Percentiles rank a stretch among this genome's conserved stretches.
These are phyloP conservation scores for Fusarium albidum DNA, from an alignment of 2,329 filamentous ascomycete species.

Conservation along the genomic window DNA sequence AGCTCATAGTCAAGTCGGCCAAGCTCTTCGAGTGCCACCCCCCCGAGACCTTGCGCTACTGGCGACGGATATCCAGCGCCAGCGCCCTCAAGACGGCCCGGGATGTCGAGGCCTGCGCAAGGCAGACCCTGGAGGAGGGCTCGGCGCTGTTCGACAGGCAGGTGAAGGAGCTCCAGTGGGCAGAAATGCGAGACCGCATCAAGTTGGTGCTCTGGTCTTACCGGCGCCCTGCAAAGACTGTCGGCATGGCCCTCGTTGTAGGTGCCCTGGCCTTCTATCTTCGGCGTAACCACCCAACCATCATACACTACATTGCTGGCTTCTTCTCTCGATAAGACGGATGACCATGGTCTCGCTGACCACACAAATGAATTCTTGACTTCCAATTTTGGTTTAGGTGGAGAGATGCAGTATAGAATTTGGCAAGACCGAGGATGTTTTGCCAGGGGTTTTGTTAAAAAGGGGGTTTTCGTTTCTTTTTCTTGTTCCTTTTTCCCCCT, in stretches of 20 bases:
- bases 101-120: constrained; percentile 55
- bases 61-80: constrained; percentile 74
- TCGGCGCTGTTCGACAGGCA: constrained; percentile 74
- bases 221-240: constrained; percentile 67
- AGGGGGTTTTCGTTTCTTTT: too few species aligned
- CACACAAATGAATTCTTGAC: not conserved
- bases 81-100: constrained; percentile 89
- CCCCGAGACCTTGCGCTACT: constrained; percentile 75
- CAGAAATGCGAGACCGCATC: constrained; percentile 56
- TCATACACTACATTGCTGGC: constrained; percentile 39
- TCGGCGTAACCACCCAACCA: constrained; percentile 55
- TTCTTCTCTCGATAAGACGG: constrained; percentile 39
- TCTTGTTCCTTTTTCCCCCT: too few species aligned
- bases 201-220: constrained; percentile 65
- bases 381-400: not conserved
- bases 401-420: constrained; percentile 10
- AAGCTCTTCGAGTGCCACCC: constrained; percentile 72
- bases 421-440: constrained; percentile 5
- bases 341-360: not conserved
- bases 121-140: constrained; percentile 72
- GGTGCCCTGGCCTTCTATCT: constrained; percentile 75
- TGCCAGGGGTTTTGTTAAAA: constrained; percentile 18
- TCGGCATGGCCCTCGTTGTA: constrained; percentile 72
- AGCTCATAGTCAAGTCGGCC: constrained; percentile 72
- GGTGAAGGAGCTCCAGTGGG: constrained; percentile 72